A percentile compares a stretch with the other conserved stretches of the same genome.
phyloP scores from a whole-genome alignment of 1,139 yeast species.

The Saccharomycopsis phalli region DNA sequence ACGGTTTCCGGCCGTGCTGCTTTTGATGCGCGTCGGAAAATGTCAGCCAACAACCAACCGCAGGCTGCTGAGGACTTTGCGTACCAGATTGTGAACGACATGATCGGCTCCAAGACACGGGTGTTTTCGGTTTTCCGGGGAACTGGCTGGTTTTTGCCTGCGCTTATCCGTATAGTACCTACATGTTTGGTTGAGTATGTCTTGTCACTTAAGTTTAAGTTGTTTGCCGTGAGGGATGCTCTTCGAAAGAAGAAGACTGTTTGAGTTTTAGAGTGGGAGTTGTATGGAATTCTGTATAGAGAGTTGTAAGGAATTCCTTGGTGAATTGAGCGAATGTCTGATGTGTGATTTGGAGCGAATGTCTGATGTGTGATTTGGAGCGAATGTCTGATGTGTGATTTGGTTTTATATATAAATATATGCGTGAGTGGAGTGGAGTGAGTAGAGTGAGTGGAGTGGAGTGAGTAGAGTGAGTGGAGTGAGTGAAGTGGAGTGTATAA shows the following conservation, averaged over 20 bases:
- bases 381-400: no score
- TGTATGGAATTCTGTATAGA: neutral
- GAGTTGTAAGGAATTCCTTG: no score
- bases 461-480: no score
- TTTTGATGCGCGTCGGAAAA: slow-evolving; percentile 43
- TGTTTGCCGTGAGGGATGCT: slow-evolving; percentile 30
- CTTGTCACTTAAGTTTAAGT: slow-evolving; percentile 41
- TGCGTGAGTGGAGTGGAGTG: no score
- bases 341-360: no score
- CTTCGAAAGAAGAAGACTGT: slow-evolving; percentile 20
- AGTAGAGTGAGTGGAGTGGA: no score
- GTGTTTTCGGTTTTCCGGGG: slow-evolving; percentile 48
- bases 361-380: no score
- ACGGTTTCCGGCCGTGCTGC: slow-evolving; percentile 43
- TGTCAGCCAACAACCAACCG: slow-evolving; percentile 56
- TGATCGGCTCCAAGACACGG: slow-evolving; percentile 32
- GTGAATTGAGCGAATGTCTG: no score
- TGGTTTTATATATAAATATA: no score
- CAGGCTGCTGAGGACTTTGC: slow-evolving; percentile 53
- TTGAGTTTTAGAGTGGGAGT: neutral
- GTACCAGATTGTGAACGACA: slow-evolving; percentile 41
- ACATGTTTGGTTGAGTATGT: slow-evolving; percentile 39
- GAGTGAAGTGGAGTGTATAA: no score
- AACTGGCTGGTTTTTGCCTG: slow-evolving; percentile 33
- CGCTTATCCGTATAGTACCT: slow-evolving; percentile 35